phyloP scores from a whole-genome alignment of 2,329 filamentous ascomycete species.

The Apiospora phragmitis region DNA sequence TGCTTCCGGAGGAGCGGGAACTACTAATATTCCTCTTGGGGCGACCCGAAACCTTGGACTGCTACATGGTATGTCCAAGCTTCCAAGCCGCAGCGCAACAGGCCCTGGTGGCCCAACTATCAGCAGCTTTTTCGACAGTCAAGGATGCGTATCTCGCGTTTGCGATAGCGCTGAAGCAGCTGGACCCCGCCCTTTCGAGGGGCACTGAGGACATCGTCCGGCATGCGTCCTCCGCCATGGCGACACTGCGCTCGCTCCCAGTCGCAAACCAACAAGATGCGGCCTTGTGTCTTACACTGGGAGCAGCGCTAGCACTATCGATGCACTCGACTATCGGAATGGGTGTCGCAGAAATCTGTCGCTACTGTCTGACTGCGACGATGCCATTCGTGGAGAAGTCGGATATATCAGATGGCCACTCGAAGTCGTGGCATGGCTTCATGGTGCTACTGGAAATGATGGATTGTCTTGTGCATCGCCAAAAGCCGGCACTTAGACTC shows the following conservation, averaged over 20 bases:
- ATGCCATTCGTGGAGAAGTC: slow-evolving; percentile 18
- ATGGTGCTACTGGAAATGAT: slow-evolving; percentile 27
- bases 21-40: slow-evolving; percentile 23
- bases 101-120: slow-evolving; percentile 19
- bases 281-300: slow-evolving; percentile 23
- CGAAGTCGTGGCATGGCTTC: slow-evolving; percentile 22
- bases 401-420: slow-evolving; percentile 15
- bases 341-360: slow-evolving; percentile 26
- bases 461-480: slow-evolving; percentile 28
- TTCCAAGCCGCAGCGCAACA: slow-evolving; percentile 23
- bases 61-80: slow-evolving; percentile 22
- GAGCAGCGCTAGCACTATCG: slow-evolving; percentile 23
- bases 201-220: slow-evolving; percentile 16
- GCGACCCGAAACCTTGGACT: slow-evolving; percentile 22
- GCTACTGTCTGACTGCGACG: slow-evolving; percentile 24
- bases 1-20: slow-evolving; percentile 22
- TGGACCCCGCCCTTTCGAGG: slow-evolving; percentile 17
- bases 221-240: slow-evolving; percentile 23
- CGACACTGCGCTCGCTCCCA: slow-evolving; percentile 23
- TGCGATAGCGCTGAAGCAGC: slow-evolving; percentile 23
- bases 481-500: slow-evolving; percentile 23
- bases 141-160: slow-evolving; percentile 29
- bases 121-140: slow-evolving; percentile 20
- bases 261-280: slow-evolving; percentile 21
- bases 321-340: slow-evolving; percentile 28